Conservation (phyloP, 306 rosid species). For the Lotus japonicus region DNA sequence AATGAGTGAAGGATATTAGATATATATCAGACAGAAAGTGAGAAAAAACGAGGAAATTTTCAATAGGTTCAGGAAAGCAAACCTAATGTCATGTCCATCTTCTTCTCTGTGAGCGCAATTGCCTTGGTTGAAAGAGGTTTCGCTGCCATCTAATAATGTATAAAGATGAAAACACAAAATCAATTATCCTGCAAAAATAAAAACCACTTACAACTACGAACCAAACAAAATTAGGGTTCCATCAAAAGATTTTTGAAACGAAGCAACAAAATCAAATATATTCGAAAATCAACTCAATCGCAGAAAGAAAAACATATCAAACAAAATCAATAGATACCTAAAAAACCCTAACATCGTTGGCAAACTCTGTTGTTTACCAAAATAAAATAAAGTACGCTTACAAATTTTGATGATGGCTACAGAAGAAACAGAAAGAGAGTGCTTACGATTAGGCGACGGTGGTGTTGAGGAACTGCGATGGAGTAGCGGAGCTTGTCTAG, state of each 20-base stretch:
- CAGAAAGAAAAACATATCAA: not conserved
- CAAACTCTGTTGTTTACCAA: too few species aligned
- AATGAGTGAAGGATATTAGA: not conserved
- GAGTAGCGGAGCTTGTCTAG: not conserved
- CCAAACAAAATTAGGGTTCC: not conserved
- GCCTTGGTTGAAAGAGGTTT: slow-evolving; percentile 69
- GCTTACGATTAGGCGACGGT: slow-evolving; percentile 1
- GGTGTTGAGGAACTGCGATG: not conserved
- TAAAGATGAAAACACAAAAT: not conserved
- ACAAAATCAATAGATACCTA: too few species aligned
- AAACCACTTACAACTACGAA: not conserved
- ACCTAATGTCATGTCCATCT: slow-evolving; percentile 96
- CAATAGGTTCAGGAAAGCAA: not conserved
- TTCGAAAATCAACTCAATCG: not conserved
- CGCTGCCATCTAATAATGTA: slow-evolving; percentile 54
- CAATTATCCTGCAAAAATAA: not conserved
- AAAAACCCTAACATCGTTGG: not conserved
- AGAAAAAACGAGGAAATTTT: not conserved
- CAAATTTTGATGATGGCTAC: not conserved
- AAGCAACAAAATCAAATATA: not conserved
- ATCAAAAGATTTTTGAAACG: not conserved
- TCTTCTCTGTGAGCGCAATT: slow-evolving; percentile 92
- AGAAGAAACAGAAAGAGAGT: not conserved
- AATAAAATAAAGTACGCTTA: not conserved
- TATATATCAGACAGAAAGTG: not conserved